Conservation (phyloP, 2,329 filamentous ascomycete genomes). For the Plectosphaerella cucumerina region DNA sequence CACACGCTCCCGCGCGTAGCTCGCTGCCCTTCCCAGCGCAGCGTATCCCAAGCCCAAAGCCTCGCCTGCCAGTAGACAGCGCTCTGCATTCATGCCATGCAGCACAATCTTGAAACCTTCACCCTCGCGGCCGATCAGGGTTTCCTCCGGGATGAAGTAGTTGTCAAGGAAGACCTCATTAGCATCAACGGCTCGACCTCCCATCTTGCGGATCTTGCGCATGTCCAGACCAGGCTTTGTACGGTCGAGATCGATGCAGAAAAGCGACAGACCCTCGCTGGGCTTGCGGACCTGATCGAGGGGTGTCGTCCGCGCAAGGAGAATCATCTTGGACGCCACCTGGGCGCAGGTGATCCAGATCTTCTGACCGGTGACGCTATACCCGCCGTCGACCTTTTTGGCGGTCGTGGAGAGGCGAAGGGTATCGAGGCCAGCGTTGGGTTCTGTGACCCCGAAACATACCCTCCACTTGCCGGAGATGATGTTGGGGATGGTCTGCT, state of each 20-base stretch:
- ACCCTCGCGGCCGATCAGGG: constrained; percentile 67
- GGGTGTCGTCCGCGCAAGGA: constrained; percentile 72
- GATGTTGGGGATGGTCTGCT: constrained; percentile 63
- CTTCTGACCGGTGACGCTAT: constrained; percentile 72
- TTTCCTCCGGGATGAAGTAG: constrained; percentile 60
- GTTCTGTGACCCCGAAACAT: constrained; percentile 84
- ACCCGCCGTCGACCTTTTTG: constrained; percentile 49
- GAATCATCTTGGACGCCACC: constrained; percentile 77
- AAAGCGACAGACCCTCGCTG: constrained; percentile 73
- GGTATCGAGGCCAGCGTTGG: constrained; percentile 75
- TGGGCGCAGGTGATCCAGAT: constrained; percentile 89
- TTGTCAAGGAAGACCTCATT: constrained; percentile 88
- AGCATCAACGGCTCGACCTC: constrained; percentile 74
- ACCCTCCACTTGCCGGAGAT: constrained; percentile 67
- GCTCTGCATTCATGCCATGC: constrained; percentile 76
- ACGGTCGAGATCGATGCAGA: constrained; percentile 73
- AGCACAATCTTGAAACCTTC: constrained; percentile 77
- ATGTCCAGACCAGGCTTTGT: constrained; percentile 55
- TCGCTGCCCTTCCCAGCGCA: constrained; percentile 56
- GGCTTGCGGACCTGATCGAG: constrained; percentile 63
- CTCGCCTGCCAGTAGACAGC: constrained; percentile 73
- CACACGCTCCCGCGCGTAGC: constrained; percentile 62
- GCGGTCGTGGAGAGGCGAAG: constrained; percentile 65
- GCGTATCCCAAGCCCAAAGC: constrained; percentile 77
- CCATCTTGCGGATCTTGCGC: constrained; percentile 79